Evolutionary conservation across 2,329 filamentous ascomycete species (phyloP).

Genomic region (Xylaria sp.): DNA sequence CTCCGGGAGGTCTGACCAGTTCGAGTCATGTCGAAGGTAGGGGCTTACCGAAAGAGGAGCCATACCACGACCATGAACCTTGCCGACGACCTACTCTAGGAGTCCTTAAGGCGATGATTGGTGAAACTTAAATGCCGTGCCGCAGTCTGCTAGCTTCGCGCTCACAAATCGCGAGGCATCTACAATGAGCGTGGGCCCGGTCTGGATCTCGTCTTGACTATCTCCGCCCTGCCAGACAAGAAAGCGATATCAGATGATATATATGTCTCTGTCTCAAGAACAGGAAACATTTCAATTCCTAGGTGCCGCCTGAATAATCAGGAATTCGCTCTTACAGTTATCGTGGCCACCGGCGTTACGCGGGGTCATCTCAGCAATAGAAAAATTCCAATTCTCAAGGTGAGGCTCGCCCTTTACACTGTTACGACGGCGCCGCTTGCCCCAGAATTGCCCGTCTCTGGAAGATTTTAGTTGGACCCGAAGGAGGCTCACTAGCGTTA

Average conservation of each 20-base stretch:
- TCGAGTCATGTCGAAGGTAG: neutral
- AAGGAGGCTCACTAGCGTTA: conserved; percentile 18
- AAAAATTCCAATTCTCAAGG: neutral
- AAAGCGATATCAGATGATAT: neutral
- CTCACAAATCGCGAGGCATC: neutral
- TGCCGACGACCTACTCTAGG: neutral
- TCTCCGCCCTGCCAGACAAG: neutral
- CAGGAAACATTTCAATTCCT: neutral
- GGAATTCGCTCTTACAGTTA: neutral
- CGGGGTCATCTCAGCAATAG: neutral
- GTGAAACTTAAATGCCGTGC: conserved; percentile 15
- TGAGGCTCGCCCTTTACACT: too few species aligned
- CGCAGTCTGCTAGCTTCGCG: neutral
- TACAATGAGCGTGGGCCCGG: conserved; percentile 9
- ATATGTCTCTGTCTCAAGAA: neutral
- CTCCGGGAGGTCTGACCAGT: neutral
- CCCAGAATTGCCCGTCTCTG: conserved; percentile 11
- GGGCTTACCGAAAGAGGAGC: neutral
- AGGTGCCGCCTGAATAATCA: neutral
- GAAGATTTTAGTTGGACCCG: conserved; percentile 20
- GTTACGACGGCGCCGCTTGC: neutral
- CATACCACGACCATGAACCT: conserved; percentile 7
- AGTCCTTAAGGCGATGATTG: conserved; percentile 11
- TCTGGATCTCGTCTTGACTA: conserved; percentile 4
- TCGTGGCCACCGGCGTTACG: neutral